These are phyloP conservation scores for Paraphoma sp. DNA, from an alignment of 2,329 filamentous ascomycete species.

Conservation along the genomic window DNA sequence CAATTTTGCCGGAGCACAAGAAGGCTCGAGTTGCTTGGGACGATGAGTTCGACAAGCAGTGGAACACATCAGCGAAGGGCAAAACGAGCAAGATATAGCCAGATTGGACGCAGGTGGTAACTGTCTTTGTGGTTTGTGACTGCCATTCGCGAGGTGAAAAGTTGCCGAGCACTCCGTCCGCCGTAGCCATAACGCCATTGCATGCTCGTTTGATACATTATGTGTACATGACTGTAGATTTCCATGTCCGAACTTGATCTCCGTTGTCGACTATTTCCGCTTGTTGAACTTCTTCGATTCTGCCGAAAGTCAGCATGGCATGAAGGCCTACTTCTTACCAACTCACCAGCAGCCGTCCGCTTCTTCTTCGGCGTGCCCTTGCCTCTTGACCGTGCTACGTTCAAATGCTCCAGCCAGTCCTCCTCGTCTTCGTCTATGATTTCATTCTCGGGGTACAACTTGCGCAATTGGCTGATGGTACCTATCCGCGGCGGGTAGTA, in stretches of 20 bases:
- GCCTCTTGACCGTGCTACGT: conserved; percentile 63
- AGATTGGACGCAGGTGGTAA: not conserved
- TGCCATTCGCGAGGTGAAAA: not conserved
- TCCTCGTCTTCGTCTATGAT: conserved; percentile 79
- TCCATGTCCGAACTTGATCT: not conserved
- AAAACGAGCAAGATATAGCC: conserved; percentile 28
- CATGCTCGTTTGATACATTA: conserved; percentile 20
- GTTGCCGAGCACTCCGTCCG: not conserved
- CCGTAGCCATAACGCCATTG: conserved; percentile 17
- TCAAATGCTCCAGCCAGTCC: conserved; percentile 77
- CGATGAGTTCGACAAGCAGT: conserved; percentile 48
- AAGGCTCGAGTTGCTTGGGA: conserved; percentile 53
- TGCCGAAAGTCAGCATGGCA: conserved; percentile 19
- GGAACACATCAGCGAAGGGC: conserved; percentile 17
- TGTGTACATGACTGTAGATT: conserved; percentile 13
- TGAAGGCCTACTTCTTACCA: not conserved
- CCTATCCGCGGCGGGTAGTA: conserved; percentile 86
- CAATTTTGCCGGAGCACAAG: conserved; percentile 50
- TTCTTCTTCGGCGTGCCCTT: conserved; percentile 94
- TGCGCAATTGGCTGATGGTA: conserved; percentile 76
- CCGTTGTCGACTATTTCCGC: conserved; percentile 44
- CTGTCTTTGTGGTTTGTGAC: not conserved
- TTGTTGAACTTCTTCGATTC: conserved; percentile 57
- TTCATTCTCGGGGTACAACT: conserved; percentile 71
- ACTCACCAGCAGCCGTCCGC: conserved; percentile 61